Base-by-base conservation (phyloP, 2,329 filamentous ascomycete genomes). In the Fusarium brachygibbosum region DNA sequence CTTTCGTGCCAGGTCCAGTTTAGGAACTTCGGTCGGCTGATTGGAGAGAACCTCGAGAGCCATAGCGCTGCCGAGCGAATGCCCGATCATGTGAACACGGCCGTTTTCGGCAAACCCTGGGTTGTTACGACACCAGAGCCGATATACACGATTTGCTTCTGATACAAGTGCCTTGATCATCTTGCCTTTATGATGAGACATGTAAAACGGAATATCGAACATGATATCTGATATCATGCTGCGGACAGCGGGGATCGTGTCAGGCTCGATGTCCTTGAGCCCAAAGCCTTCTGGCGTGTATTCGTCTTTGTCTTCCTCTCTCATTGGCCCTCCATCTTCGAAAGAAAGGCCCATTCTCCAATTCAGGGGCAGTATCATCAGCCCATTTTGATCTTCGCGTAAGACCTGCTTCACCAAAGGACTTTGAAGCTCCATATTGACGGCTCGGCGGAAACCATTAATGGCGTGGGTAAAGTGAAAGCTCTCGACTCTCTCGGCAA, bases 381-480 rank as follows among this genome's bases (percentile, higher is more conserved):
- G 91, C 9, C 93, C 93, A 28, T 93, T 93, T 75, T 94, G 90
- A n/a, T 88, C 90, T 21, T 90, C 84, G 3, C 94, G 88, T 19
- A 98, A 84, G 55, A 93, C 87, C 0, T 88, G 85, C 77, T 90
- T 93, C n/a, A 98, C 90, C 11, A 86, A 84, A 4, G 91, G 88
- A 34, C 86, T 92, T 31, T 88, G 87, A 38, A 97, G 85, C 76
- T 99, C 94, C 50, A 94, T 84, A 70, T 97, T 97, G 58, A 98
- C 87, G 21, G 93, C 90, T 62, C 94, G 87, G 14, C 96, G 89
- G 72, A 99, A 96, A 0, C 90, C 88, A 75, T 97, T 98, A 77
- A 98, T 95, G 7, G 94, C 93, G 78, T 98, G 95, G 0, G 96
- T 99, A 74, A 99, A 99, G 78, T 98, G 93, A 74, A 94, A 99